Evolutionary conservation across 371 early-diverging fungal species (phyloP).

Genomic region (Apophysomyces variabilis): DNA sequence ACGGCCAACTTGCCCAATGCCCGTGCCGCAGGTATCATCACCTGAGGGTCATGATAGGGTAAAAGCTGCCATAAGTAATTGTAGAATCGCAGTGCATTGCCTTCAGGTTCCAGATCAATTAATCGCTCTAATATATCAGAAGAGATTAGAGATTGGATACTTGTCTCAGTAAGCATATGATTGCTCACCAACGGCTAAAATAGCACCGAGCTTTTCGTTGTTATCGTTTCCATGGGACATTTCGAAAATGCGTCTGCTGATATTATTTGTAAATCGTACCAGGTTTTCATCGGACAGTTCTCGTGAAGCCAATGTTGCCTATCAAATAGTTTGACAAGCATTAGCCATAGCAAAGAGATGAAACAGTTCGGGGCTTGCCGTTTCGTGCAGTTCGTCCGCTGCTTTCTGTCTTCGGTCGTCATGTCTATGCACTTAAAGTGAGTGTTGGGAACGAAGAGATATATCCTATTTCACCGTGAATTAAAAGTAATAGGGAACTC

Average conservation of each 20-base stretch:
- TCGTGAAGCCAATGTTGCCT: constrained; percentile 67
- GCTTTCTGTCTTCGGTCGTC: constrained; percentile 61
- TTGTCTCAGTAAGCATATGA: neutral
- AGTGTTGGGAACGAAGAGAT: neutral
- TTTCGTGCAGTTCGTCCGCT: constrained; percentile 62
- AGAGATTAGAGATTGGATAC: neutral
- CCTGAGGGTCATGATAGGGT: constrained; percentile 82
- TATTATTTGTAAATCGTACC: constrained; percentile 72
- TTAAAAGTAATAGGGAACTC: constrained; percentile 7
- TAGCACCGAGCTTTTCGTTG: constrained; percentile 76
- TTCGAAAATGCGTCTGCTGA: constrained; percentile 78
- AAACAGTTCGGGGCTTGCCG: constrained; percentile 30
- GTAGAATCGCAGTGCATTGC: constrained; percentile 86
- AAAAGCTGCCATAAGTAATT: constrained; percentile 86
- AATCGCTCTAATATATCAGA: constrained; percentile 66
- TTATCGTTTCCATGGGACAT: constrained; percentile 69
- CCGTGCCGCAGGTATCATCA: constrained; percentile 84
- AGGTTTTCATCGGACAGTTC: constrained; percentile 74
- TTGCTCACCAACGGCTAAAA: constrained; percentile 70
- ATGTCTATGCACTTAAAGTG: constrained; percentile 36
- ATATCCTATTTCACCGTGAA: too few relatives aligned
- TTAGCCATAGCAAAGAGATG: neutral
- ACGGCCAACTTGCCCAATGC: constrained; percentile 83
- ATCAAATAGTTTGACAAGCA: constrained; percentile 6
- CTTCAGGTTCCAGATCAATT: constrained; percentile 86